Base-by-base conservation (phyloP, 164 flowering plant genomes). In the Berberis vulgaris region DNA sequence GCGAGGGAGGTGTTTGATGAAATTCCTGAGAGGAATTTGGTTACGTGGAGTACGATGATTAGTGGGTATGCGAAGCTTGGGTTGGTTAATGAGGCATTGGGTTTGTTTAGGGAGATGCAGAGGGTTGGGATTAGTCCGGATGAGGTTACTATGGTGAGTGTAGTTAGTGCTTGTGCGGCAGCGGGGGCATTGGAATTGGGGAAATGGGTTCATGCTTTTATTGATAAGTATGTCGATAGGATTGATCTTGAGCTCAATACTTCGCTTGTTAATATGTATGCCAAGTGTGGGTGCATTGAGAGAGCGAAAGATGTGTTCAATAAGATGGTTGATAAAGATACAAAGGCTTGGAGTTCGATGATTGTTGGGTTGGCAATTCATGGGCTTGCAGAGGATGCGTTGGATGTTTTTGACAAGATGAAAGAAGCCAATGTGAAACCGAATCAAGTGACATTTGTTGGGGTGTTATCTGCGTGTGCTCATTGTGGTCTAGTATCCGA, bases 321-420 rank as follows among this genome's bases (percentile, higher is more conserved):
- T 62, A 71, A 46, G 13, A 80, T 80, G 82, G 68, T 69, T 6
- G 66, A 65, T 1, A 77, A 69, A 60, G 82, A 82, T 74, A 60
- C 80, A 0, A 67, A 75, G 65, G 80, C 80, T 44, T 82, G 86
- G 83, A 79, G 75, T 47, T 70, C 82, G 1, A 77, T 82, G 82
- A 78, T 82, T 54, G 67, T 78, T 49, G 86, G 78, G 4, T 75
- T 80, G 44, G 78, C 82, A 2, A 70, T 69, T 57, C 75, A 82
- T 61, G 83, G 86, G 41, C 75, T 71, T 50, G 80, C 79, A 6
- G 76, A 70, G 58, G 86, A 82, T 43, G 81, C 83, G 13, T 57
- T 82, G 43, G 62, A 69, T 12, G 56, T 65, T 39, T 80, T 78
- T 43, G 54, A 64, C 42, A 50, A 55, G 65, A 82, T 78, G 86